These are phyloP conservation scores for Lodderomyces metapsilosis DNA, from an alignment of 1,139 yeast genomes.

Conservation along the genomic window DNA sequence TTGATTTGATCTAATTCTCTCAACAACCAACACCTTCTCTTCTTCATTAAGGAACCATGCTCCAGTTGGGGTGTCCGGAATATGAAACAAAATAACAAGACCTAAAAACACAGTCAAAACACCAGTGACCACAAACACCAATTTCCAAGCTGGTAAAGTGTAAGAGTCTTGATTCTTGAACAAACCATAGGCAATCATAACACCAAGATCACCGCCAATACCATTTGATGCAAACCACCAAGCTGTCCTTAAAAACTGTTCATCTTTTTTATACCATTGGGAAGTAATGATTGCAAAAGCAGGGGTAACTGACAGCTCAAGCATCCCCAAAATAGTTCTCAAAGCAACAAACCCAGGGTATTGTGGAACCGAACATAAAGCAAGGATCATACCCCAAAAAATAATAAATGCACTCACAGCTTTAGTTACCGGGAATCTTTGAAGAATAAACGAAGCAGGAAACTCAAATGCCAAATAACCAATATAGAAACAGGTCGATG, in stretches of 20 bases:
- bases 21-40: conserved; percentile 44
- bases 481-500: conserved; percentile 54
- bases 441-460: conserved; percentile 43
- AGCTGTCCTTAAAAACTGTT: conserved; percentile 23
- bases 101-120: conserved; percentile 28
- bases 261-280: conserved; percentile 27
- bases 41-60: conserved; percentile 43
- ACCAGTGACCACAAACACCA: conserved; percentile 33
- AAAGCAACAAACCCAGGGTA: conserved; percentile 32
- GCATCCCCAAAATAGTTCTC: conserved; percentile 45
- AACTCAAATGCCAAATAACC: no score
- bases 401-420: conserved; percentile 23
- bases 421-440: conserved; percentile 32
- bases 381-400: conserved; percentile 30
- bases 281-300: conserved; percentile 53
- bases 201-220: conserved; percentile 26
- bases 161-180: conserved; percentile 16
- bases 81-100: conserved; percentile 19
- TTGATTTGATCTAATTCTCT: no score
- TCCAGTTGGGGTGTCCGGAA: conserved; percentile 30
- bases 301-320: conserved; percentile 56
- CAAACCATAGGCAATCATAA: conserved; percentile 25
- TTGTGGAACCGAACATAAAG: conserved; percentile 28
- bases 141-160: conserved; percentile 29
- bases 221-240: conserved; percentile 36